Percentiles rank a stretch among this genome's conserved stretches.
phyloP scores from a whole-genome alignment of 768 basidiomycete species.

The Panaeolus papilionaceus region DNA sequence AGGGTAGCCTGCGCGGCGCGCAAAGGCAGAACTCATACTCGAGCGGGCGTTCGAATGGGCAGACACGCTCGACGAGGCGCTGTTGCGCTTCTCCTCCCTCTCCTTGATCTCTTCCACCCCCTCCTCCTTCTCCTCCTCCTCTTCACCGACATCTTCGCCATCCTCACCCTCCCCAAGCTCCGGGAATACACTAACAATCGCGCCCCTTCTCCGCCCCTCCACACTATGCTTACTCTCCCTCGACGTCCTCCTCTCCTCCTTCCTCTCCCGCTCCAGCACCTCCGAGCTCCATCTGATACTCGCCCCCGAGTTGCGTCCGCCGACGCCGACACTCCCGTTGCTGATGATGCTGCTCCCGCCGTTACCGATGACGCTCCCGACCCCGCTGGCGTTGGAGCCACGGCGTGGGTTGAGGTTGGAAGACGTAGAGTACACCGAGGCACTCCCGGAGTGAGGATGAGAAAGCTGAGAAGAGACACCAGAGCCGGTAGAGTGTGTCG shows the following conservation, averaged over 20 bases:
- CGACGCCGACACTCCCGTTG: background rate
- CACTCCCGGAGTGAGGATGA: constrained; percentile 53
- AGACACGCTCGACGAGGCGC: background rate
- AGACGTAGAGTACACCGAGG: constrained; percentile 27
- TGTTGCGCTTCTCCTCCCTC: constrained; percentile 19
- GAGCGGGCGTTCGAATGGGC: background rate
- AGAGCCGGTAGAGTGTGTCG: constrained; percentile 37
- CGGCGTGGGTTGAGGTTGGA: background rate
- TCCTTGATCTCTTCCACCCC: constrained; percentile 21
- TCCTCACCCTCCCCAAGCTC: constrained; percentile 34
- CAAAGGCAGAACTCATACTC: background rate
- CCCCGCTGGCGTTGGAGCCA: background rate
- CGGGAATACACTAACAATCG: constrained; percentile 67
- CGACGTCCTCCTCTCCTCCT: constrained; percentile 39
- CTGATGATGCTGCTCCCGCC: no score
- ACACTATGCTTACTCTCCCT: constrained; percentile 52
- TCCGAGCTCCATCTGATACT: constrained; percentile 42
- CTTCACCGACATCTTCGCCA: background rate
- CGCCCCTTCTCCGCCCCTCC: constrained; percentile 60
- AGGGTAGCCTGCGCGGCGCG: constrained; percentile 27
- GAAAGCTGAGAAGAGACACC: constrained; percentile 44
- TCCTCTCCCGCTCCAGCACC: constrained; percentile 52
- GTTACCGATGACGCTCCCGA: no score
- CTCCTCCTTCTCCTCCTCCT: no score
- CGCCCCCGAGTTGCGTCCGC: background rate